These are phyloP conservation scores for Yamadazyma friedrichii DNA, from an alignment of 1,139 yeast species.

Conservation along the genomic window DNA sequence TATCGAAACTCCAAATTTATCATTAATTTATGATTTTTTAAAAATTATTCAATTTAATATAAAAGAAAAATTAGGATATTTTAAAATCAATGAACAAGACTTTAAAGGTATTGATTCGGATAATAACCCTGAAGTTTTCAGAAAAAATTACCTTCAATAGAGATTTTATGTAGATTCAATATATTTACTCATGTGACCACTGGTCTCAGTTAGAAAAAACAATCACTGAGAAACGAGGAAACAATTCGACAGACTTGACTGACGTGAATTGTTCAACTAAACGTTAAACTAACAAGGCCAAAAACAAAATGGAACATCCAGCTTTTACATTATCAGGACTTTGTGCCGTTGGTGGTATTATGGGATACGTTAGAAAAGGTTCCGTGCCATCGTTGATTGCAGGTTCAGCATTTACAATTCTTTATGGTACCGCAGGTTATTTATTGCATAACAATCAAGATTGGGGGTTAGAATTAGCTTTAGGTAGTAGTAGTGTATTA, in stretches of 20 bases:
- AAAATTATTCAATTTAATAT: slow-evolving; percentile 59
- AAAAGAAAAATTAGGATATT: slow-evolving; percentile 50
- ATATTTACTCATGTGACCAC: neutral
- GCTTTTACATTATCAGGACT: slow-evolving; percentile 75
- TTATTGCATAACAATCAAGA: slow-evolving; percentile 70
- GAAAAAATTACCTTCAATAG: slow-evolving; percentile 10
- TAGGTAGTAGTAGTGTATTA: slow-evolving; percentile 66
- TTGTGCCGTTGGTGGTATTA: slow-evolving; percentile 69
- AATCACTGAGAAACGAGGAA: too few species aligned
- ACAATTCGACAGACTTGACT: too few species aligned
- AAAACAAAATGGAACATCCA: slow-evolving; percentile 65
- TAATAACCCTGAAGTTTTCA: slow-evolving; percentile 27
- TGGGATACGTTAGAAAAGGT: slow-evolving; percentile 70
- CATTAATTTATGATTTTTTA: slow-evolving; percentile 55
- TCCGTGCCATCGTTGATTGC: slow-evolving; percentile 81
- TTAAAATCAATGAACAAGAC: slow-evolving; percentile 30
- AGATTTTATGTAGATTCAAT: neutral
- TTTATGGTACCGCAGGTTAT: slow-evolving; percentile 79
- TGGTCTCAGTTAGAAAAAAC: too few species aligned
- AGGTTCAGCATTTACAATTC: slow-evolving; percentile 65
- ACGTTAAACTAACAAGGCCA: neutral
- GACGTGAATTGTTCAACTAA: too few species aligned
- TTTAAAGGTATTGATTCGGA: slow-evolving; percentile 29
- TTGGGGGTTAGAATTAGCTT: slow-evolving; percentile 78
- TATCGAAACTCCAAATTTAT: slow-evolving; percentile 59